phyloP scores from a whole-genome alignment of 768 basidiomycete genomes.

The Arthromyces matolae region DNA sequence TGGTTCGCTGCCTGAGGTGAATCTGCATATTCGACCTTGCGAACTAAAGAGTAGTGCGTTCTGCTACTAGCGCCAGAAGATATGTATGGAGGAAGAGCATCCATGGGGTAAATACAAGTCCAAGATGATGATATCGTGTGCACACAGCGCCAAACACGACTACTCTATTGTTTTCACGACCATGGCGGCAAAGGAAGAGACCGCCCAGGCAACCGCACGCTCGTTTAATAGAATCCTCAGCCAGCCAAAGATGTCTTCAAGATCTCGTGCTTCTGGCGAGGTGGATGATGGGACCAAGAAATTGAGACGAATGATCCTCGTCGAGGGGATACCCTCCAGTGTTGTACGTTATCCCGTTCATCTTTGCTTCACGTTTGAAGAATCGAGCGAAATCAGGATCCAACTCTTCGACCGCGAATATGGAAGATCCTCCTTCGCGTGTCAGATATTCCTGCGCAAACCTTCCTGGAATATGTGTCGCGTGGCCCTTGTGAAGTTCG shows the following conservation, averaged over 20 bases:
- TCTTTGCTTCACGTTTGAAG: neutral
- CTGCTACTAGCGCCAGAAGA: conserved; percentile 77
- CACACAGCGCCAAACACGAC: conserved; percentile 9
- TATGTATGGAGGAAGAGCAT: conserved; percentile 72
- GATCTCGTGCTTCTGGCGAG: conserved; percentile 58
- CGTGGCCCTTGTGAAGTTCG: conserved; percentile 84
- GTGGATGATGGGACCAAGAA: conserved; percentile 81
- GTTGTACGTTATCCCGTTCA: conserved; percentile 66
- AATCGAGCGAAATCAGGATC: conserved; percentile 41
- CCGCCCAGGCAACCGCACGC: conserved; percentile 48
- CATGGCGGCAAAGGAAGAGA: conserved; percentile 1
- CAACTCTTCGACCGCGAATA: conserved; percentile 81
- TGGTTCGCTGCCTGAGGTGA: conserved; percentile 60
- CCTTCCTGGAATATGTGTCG: conserved; percentile 73
- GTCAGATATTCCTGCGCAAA: conserved; percentile 70
- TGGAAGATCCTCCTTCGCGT: conserved; percentile 94
- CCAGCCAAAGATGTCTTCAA: conserved; percentile 62
- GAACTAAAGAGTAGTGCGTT: conserved; percentile 71
- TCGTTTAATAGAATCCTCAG: conserved; percentile 80
- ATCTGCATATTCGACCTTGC: conserved; percentile 60
- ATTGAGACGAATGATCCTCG: conserved; percentile 80
- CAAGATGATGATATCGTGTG: neutral
- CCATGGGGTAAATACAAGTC: conserved; percentile 38
- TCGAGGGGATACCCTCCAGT: conserved; percentile 83
- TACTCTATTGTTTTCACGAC: conserved; percentile 7